Evolutionary conservation across 116 monocot species (phyloP), one percentile per base, ranked within the genome.

Genomic region (Posidonia oceanica): DNA sequence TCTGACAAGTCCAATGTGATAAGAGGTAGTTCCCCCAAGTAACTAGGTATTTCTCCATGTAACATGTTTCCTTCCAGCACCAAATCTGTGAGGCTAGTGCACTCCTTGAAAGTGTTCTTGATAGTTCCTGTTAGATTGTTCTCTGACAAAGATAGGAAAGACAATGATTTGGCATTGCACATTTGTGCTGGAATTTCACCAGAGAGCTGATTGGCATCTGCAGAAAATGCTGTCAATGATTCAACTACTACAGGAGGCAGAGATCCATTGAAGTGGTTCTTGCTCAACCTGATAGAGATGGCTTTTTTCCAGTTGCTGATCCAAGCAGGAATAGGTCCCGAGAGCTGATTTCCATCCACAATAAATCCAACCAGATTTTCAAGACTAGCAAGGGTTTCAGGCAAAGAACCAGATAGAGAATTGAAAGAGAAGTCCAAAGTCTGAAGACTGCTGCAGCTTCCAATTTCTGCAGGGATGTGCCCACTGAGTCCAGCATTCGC

Each of bases 401-500:
- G 91, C 54, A 94, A 74, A 51, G 91, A 73, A 75, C 91, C 91
- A 4, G 82, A 81, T 2, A 94, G 75, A 3, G 82, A 77, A 76
- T 94, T 94, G 86, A 84, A 86, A n/a, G 91, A 91, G 39, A 94
- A 69, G 55, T 86, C 84, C 40, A 94, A 20, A 36, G 84, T 82
- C 69, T 72, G 73, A 51, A 94, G 79, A 63, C 79, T 86, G 54
- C 67, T 82, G 71, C 88, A 86, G 42, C 61, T 59, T 18, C 91
- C 94, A 59, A 94, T 67, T 60, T 76, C 68, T 68, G 68, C 80
- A 1, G 91, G 91, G 51, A 94, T 80, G 18, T 15, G 59, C 15
- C 94, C 91, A 70, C 59, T 78, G 6, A 94, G 75, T 38, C 94
- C 91, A 23, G 86, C 75, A 77, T 81, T 77, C 20, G 83, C 64